A percentile compares a stretch with the other conserved stretches of the same genome.
Evolutionary conservation across 2,329 filamentous ascomycete genomes (phyloP).

Genomic region (Paramyrothecium sp.): DNA sequence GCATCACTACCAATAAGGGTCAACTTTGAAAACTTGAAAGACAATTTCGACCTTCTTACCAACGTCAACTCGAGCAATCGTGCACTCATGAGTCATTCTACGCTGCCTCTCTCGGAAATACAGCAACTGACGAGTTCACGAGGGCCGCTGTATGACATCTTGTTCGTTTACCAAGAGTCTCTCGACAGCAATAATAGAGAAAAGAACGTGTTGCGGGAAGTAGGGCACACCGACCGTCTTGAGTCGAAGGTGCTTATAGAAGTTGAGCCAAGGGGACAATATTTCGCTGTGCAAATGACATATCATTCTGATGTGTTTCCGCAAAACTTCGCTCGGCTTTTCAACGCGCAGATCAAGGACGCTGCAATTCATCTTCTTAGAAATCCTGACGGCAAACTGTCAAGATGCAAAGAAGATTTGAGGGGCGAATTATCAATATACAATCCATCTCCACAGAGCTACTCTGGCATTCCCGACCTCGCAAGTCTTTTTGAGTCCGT

Average conservation of each 20-base stretch:
- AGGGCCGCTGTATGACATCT: slow-evolving; percentile 67
- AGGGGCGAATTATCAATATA: slow-evolving; percentile 42
- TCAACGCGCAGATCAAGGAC: slow-evolving; percentile 62
- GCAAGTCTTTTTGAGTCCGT: slow-evolving; percentile 53
- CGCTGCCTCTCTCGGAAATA: slow-evolving; percentile 67
- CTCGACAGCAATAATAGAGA: slow-evolving; percentile 36
- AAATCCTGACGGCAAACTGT: neutral
- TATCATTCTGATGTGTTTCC: slow-evolving; percentile 51
- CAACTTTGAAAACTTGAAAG: slow-evolving; percentile 49
- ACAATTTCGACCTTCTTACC: slow-evolving; percentile 59
- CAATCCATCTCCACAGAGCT: slow-evolving; percentile 36
- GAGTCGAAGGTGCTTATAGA: slow-evolving; percentile 78
- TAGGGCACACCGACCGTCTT: slow-evolving; percentile 65
- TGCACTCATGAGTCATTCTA: slow-evolving; percentile 61
- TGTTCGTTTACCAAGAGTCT: slow-evolving; percentile 85
- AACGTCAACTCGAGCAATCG: slow-evolving; percentile 66
- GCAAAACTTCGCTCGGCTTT: slow-evolving; percentile 47
- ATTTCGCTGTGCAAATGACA: slow-evolving; percentile 44
- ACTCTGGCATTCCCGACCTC: slow-evolving; percentile 41
- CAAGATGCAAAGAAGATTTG: slow-evolving; percentile 15
- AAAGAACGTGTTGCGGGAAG: slow-evolving; percentile 44
- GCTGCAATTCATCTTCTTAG: neutral
- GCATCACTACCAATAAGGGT: slow-evolving; percentile 71
- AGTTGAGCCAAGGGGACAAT: slow-evolving; percentile 58
- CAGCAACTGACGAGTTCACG: slow-evolving; percentile 56